A percentile compares a stretch with the other conserved stretches of the same genome.
Evolutionary conservation across 352 stramenopile genomes (phyloP).

Genomic region (Blastocystis hominis): DNA sequence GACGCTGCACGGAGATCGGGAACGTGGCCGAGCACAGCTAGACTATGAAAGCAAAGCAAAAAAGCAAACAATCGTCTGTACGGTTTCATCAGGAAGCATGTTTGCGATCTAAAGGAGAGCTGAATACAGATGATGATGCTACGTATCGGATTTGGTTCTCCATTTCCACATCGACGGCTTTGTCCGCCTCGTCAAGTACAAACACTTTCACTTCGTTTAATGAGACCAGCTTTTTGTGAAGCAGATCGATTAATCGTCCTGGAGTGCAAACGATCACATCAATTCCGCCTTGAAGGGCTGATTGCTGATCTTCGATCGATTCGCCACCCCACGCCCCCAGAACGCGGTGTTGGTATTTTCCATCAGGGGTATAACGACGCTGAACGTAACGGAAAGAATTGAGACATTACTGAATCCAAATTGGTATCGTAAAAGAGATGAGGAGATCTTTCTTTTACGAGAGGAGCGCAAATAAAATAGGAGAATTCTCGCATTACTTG

Average conservation of each 20-base stretch:
- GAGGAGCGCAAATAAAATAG: background rate
- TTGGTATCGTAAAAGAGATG: background rate
- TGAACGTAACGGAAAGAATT: background rate
- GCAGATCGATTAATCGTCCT: slow-evolving; percentile 8
- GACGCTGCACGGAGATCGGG: slow-evolving; percentile 18
- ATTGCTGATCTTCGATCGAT: background rate
- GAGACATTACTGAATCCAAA: background rate
- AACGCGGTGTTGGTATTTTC: background rate
- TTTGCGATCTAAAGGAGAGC: slow-evolving; percentile 21
- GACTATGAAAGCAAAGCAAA: background rate
- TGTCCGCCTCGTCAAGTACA: slow-evolving; percentile 34
- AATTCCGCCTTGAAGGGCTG: background rate
- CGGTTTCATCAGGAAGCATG: background rate
- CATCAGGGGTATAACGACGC: background rate
- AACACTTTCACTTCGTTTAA: background rate
- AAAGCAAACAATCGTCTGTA: background rate
- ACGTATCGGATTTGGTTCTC: slow-evolving; percentile 43
- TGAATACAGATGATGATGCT: background rate
- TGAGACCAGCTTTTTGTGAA: background rate
- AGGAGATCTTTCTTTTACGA: background rate
- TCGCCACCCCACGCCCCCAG: slow-evolving; percentile 29
- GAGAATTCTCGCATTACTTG: background rate
- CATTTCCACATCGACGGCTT: slow-evolving; percentile 28
- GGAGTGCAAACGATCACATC: slow-evolving; percentile 14
- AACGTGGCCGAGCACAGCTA: slow-evolving; percentile 37